These are phyloP conservation scores for Picea abies DNA, from an alignment of 83 land plant genomes.

Conservation along the genomic window DNA sequence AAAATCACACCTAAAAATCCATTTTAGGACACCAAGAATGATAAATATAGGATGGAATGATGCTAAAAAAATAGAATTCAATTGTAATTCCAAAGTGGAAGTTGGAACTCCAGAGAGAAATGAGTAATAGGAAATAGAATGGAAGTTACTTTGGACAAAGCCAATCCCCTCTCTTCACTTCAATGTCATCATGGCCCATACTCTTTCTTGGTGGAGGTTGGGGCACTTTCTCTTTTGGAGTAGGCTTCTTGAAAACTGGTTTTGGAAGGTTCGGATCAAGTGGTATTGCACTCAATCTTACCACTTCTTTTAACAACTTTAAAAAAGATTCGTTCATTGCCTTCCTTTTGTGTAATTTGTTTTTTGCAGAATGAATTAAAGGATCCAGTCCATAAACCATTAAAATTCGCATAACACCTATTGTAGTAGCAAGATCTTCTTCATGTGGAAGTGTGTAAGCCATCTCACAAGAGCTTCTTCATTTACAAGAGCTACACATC, in stretches of 20 bases:
- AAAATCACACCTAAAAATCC: constrained; percentile 64
- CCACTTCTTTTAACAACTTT: constrained; percentile 65
- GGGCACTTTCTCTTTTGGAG: neutral
- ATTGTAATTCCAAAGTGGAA: neutral
- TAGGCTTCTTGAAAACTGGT: constrained; percentile 49
- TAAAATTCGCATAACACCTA: constrained; percentile 60
- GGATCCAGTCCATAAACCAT: constrained; percentile 65
- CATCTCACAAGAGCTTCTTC: constrained; percentile 21
- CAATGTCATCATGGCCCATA: too few species aligned
- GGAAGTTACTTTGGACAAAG: too few species aligned
- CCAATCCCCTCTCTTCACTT: too few species aligned
- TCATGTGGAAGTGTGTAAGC: constrained; percentile 35
- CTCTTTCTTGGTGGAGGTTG: too few species aligned
- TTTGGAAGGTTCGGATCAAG: constrained; percentile 71
- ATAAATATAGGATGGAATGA: neutral
- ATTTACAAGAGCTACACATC: constrained; percentile 71
- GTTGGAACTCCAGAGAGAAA: neutral
- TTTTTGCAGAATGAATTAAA: constrained; percentile 45
- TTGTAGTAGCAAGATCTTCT: constrained; percentile 60
- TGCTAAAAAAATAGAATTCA: neutral
- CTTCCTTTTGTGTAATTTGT: constrained; percentile 35
- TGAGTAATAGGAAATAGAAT: too few species aligned
- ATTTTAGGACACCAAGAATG: neutral
- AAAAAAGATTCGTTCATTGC: constrained; percentile 49
- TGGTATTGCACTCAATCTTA: constrained; percentile 63